A percentile compares a stretch with the other conserved stretches of the same genome.
Evolutionary conservation across 2,329 filamentous ascomycete genomes (phyloP).

Genomic region (Xylaria sp.): DNA sequence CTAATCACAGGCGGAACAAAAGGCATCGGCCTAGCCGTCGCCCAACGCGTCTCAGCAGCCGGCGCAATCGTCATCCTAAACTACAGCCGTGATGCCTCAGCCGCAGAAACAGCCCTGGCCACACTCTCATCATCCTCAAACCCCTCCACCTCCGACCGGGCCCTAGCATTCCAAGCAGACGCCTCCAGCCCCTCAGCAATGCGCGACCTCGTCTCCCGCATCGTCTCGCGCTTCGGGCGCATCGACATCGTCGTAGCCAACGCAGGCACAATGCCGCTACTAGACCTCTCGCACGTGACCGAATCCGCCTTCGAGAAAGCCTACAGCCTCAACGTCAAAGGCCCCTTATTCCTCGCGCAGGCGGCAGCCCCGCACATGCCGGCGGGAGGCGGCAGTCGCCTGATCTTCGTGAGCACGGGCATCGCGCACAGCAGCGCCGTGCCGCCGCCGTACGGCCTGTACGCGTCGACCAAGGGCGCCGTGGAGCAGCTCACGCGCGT

Average conservation of each 20-base stretch:
- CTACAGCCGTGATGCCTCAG: conserved; percentile 60
- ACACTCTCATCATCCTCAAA: no score
- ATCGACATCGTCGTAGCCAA: conserved; percentile 70
- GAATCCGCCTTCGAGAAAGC: conserved; percentile 39
- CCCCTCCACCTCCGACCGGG: conserved; percentile 46
- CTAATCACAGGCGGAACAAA: conserved; percentile 67
- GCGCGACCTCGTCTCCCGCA: conserved; percentile 59
- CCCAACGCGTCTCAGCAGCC: conserved; percentile 65
- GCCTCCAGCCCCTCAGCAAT: conserved; percentile 59
- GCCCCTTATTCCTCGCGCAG: conserved; percentile 57
- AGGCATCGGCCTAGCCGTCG: conserved; percentile 70
- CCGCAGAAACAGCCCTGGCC: conserved; percentile 61
- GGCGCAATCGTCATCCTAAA: conserved; percentile 70
- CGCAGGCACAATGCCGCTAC: conserved; percentile 63
- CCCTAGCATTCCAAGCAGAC: conserved; percentile 67
- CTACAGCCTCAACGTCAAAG: conserved; percentile 50
- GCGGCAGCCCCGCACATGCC: conserved; percentile 56
- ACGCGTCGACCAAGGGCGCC: conserved; percentile 67
- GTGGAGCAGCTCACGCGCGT: conserved; percentile 68
- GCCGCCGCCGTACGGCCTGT: conserved; percentile 61
- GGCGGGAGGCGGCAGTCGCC: conserved; percentile 47
- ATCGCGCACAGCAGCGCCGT: conserved; percentile 54
- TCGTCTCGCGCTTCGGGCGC: conserved; percentile 62
- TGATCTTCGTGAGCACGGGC: conserved; percentile 54
- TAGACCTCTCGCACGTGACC: conserved; percentile 60